These are phyloP conservation scores for Blastomyces gilchristii DNA, from an alignment of 2,329 filamentous ascomycete genomes.

Conservation along the genomic window DNA sequence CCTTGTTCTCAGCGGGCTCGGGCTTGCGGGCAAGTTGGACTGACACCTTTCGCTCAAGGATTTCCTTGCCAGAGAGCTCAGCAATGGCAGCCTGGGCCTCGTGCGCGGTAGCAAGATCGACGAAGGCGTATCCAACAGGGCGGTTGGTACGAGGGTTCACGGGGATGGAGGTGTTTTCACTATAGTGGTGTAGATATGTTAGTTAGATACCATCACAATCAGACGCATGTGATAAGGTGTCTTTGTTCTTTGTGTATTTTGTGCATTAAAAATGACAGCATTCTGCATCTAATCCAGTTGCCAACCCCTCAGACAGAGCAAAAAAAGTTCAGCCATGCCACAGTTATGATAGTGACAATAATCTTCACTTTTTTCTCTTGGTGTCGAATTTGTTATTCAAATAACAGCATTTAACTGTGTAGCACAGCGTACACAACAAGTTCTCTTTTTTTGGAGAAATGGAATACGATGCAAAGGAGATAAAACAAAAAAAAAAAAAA, in stretches of 20 bases:
- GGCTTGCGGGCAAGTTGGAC: constrained; percentile 98
- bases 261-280: background rate
- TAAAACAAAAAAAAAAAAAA: too few relatives aligned
- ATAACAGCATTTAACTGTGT: background rate
- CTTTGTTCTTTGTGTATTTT: background rate
- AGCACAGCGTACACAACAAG: background rate
- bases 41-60: constrained; percentile 96
- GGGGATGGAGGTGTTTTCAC: constrained; percentile 97
- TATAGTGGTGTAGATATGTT: constrained; percentile 31
- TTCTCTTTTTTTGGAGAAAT: background rate
- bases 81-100: constrained; percentile 93
- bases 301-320: background rate
- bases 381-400: background rate
- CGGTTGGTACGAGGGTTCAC: constrained; percentile 98
- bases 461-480: background rate
- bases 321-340: background rate
- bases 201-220: background rate
- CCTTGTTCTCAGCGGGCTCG: constrained; percentile 69
- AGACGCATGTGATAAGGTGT: background rate
- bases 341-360: background rate
- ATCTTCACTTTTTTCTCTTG: background rate
- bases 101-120: constrained; percentile 86
- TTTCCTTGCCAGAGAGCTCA: constrained; percentile 94
- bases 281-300: background rate
- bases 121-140: constrained; percentile 97